Base-by-base conservation (phyloP, 164 flowering plant genomes). In the Buxus sempervirens region DNA sequence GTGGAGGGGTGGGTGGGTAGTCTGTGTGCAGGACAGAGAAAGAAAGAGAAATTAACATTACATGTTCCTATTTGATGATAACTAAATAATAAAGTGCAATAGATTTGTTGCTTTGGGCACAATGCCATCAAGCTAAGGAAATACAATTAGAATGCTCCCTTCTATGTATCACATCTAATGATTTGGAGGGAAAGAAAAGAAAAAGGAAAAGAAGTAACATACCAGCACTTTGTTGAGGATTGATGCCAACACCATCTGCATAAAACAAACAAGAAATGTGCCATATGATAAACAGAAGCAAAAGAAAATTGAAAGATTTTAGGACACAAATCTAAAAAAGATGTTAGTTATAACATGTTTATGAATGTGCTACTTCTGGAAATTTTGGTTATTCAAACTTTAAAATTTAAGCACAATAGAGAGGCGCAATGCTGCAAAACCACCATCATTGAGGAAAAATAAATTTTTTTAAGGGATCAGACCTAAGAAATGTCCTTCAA, bases 151-250 rank as follows among this genome's bases (percentile, higher is more conserved):
- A 32, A 32, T 32, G 7, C 38, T 32, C 38, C 38, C 38, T 32
- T 32, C 38, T 32, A 32, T 3, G 38, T 32, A 32, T 32, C 7
- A 32, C 38, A 32, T 3, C 38, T 32, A 32, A 32, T 32, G 3
- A 32, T 32, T 32, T 3, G 38, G 38, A 1, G 60, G 18, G 18
- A 14, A 19, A 25, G 5, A 38, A 26, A 25, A 21, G 53, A 42
- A 4, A 21, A 66, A 38, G 49, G 14, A 1, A 25, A 41, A 58
- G 56, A 9, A 54, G 54, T 42, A 22, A 36, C 75, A 59, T 81
- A 86, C 98, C 98, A 70, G 97, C 98, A 84, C 96, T 91, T 74
- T 91, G 98, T 61, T 94, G 98, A 71, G 98, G 98, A 74, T 91
- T 94, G 75, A 94, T 94, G 71, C 98, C 98, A 2, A 94, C 96